Evolutionary conservation across 2,329 filamentous ascomycete species (phyloP), one percentile per base, ranked within the genome.

Genomic region (Fonsecaea monophora): DNA sequence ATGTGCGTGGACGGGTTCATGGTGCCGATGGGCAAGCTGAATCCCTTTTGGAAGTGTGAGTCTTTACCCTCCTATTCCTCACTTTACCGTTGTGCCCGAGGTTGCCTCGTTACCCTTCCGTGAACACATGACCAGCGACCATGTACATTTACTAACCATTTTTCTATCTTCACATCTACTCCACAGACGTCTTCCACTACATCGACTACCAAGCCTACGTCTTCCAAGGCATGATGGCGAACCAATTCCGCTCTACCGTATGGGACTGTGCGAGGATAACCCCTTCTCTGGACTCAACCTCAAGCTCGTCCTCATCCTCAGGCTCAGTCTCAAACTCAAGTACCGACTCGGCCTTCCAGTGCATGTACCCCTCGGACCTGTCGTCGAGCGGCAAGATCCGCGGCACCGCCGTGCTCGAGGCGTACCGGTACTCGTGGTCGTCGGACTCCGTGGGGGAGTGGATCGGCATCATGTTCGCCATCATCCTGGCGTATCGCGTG

Each of bases 141-240:
- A 21, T 21, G 21, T 21, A 21, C 21, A 21, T 21, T 21, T 21
- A 21, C 21, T 21, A 21, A 21, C 21, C 21, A 21, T 21, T 21
- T 21, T 21, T 21, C 21, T 21, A 21, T 21, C 21, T 21, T 21
- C 21, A 21, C 21, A 21, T 21, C 21, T 21, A 21, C 21, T 21
- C 21, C 21, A 21, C 21, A 69, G 66, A 96, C 73, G 91, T 91
- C 5, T 95, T 95, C 73, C 90, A 94, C 75, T 96, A 94, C 77
- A 94, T 94, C 75, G 91, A 96, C 76, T 96, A 96, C 74, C 59
- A 83, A 79, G 82, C 84, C 50, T 96, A 94, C 73, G 92, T 96
- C 3, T 96, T 96, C 76, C 87, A 94, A 75, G 92, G 91, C 13
- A 95, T 96, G 92, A 95, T 96, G 91, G 88, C 94, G 61, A 96